These are phyloP conservation scores for Hortiboletus campestris DNA, from an alignment of 768 basidiomycete genomes.

Conservation along the genomic window DNA sequence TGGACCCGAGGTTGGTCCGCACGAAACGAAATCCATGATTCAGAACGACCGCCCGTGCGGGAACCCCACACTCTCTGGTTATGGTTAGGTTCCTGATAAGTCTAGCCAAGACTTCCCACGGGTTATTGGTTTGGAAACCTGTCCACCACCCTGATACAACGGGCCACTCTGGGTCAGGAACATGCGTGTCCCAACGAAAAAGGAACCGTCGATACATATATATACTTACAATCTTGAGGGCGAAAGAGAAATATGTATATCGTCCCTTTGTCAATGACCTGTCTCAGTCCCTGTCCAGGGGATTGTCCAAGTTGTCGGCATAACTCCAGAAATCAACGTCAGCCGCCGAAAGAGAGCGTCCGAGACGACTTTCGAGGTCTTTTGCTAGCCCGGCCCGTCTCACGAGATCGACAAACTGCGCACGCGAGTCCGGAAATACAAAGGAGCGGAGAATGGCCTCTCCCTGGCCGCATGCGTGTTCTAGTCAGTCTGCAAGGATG, in stretches of 20 bases:
- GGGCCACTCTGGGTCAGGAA: no score
- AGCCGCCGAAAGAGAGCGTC: conserved; percentile 30
- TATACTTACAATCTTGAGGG: background rate
- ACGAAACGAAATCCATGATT: no score
- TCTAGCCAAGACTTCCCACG: no score
- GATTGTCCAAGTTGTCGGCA: conserved; percentile 20
- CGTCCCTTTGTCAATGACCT: background rate
- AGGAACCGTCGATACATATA: background rate
- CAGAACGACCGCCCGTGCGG: no score
- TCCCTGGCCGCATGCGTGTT: conserved; percentile 40
- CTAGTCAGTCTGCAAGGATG: conserved; percentile 1
- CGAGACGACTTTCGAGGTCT: conserved; percentile 24
- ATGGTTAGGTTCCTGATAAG: no score
- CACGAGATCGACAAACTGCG: conserved; percentile 58
- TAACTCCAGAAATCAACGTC: conserved; percentile 75
- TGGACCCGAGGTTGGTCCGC: no score
- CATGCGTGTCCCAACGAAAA: no score
- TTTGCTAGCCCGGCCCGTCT: conserved; percentile 43
- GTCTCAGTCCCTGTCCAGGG: conserved; percentile 3
- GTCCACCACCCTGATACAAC: no score
- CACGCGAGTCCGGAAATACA: conserved; percentile 75
- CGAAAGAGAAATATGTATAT: background rate
- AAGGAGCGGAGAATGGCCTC: conserved; percentile 55
- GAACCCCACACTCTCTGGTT: no score
- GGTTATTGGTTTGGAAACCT: no score